Conservation (phyloP, 2,329 filamentous ascomycete species). For the Ophiostoma sp. region DNA sequence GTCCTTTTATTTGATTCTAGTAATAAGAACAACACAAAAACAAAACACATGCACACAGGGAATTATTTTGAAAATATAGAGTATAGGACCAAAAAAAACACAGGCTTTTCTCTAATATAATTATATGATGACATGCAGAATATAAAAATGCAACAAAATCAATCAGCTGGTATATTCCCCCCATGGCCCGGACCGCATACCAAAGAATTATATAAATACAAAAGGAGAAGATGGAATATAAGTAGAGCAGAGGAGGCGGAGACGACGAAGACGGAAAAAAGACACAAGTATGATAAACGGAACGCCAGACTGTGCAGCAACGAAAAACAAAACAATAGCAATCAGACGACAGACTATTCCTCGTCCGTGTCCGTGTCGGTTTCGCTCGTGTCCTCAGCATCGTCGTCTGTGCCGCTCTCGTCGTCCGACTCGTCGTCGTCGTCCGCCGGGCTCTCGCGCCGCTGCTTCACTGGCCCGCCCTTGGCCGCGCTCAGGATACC, state of each 20-base stretch:
- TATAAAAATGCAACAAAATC: neutral
- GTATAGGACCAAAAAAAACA: neutral
- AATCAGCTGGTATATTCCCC: slow-evolving; percentile 8
- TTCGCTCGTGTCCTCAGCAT: slow-evolving; percentile 59
- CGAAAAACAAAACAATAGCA: neutral
- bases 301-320: neutral
- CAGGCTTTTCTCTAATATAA: slow-evolving; percentile 6
- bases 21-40: too few relatives aligned
- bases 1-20: too few relatives aligned
- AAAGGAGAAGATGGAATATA: slow-evolving; percentile 37
- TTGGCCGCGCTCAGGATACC: slow-evolving; percentile 88
- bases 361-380: slow-evolving; percentile 66
- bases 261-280: neutral
- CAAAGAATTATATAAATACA: slow-evolving; percentile 12
- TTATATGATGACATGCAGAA: neutral
- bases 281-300: neutral
- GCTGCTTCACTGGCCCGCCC: slow-evolving; percentile 52
- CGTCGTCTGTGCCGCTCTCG: slow-evolving; percentile 77
- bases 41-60: too few relatives aligned
- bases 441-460: slow-evolving; percentile 28
- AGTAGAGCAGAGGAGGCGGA: neutral
- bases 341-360: slow-evolving; percentile 35
- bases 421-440: slow-evolving; percentile 59
- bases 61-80: neutral
- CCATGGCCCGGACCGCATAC: neutral